Evolutionary conservation across 345 rosid genomes (phyloP), one percentile per base, ranked within the genome.

Genomic region (Physaria fendleri): DNA sequence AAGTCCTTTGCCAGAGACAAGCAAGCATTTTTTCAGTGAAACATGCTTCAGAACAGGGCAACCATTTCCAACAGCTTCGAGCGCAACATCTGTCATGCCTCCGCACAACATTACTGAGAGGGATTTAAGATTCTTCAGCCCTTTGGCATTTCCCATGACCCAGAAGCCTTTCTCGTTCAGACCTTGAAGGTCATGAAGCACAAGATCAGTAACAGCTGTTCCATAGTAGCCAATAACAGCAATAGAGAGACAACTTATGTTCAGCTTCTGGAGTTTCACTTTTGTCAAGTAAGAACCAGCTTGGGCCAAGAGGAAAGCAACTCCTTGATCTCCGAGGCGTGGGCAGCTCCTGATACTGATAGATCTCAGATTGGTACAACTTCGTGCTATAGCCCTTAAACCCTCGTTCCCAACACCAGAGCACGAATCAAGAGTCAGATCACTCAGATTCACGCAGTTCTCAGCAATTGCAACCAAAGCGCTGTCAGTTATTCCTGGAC

Each of bases 91-190:
- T 0, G 99, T 85, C 69, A 85, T 70, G n/a, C 98, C 97, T 44
- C 27, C 42, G 81, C 97, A 93, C 6, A 85, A 82, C 11, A 71
- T 47, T 44, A 93, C 76, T 3, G 84, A 48, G 8, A 93, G 63
- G 9, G 89, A 83, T 71, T 79, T 93, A 79, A 93, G 65, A 59
- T 85, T 83, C 78, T 89, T 94, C 73, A 93, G 65, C 48, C 94
- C 99, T 24, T 79, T 81, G 5, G 86, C 90, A 24, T 75, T 85
- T 10, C 90, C 91, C 99, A 93, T 93, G 55, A 89, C 94, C 95
- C 99, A 93, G 72, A 93, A 89, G 30, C 99, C 99, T 78, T 72
- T 85, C 78, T 87, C 90, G 6, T 77, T 81, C 66, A 93, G 90
- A 68, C 81, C 73, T 43, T 73, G 78, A 40, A 93, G 95, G 56